Evolutionary conservation across 768 basidiomycete species (phyloP), one percentile per base, ranked within the genome.

Genomic region (Leccinum fibrillosum): DNA sequence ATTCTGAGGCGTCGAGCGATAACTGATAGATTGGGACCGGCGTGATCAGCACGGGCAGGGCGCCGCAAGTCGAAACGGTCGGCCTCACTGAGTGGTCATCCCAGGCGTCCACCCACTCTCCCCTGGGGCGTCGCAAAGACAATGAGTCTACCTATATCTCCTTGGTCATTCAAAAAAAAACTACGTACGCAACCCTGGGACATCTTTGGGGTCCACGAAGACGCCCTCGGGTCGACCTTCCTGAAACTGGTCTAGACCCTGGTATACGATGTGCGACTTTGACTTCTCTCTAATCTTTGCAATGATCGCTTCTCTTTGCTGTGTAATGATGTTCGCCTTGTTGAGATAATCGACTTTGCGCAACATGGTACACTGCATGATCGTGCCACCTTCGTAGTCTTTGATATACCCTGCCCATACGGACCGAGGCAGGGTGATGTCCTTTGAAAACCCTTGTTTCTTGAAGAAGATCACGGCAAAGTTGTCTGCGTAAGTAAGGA

Each of bases 391-490:
- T 73, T 99, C 97, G 74, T 99, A 99, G 72, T 99, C 97, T 72
- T 98, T 99, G 85, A 99, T 98, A 73, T 99, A 98, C 11, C 95
- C 97, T 0, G 96, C 95, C 97, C 97, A 99, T 8, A 89, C 80
- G 2, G 90, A 85, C 47, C 95, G 83, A 59, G 89, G 88, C n/a
- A 97, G 82, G 1, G 90, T 89, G 60, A 99, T 96, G 57, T 98
- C 95, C 72, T 98, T 98, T 6, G 93, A 91, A 74, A 99, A 99
- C 0, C 97, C 97, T 77, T 98, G 97, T 71, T 98, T 99, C 72
- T 94, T 94, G 80, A 99, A 98, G 75, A 98, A 99, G 3, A 97
- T 96, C 39, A 98, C 94, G 17, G 97, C 97, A 70, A 93, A 99
- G 72, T 98, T 98, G 75, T 99, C 97, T 49, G 97, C 97, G 68